These are phyloP conservation scores for Chytriomyces sp. DNA, from an alignment of 192 early-diverging fungal species.

Conservation along the genomic window DNA sequence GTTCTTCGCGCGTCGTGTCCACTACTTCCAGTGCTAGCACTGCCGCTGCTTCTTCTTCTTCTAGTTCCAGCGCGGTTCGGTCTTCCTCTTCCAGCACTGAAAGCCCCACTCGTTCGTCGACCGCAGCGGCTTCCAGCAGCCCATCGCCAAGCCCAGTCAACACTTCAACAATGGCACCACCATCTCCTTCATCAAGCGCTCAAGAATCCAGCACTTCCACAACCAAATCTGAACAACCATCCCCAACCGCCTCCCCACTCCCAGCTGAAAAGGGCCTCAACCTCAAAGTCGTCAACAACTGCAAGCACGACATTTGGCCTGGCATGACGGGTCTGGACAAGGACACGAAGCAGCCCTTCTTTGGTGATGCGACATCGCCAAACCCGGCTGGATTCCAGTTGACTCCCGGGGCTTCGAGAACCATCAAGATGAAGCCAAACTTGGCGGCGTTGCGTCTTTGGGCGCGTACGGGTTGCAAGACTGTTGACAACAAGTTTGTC, in stretches of 20 bases:
- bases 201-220: not conserved
- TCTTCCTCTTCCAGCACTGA: too few species aligned
- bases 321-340: not conserved
- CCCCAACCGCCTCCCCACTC: too few species aligned
- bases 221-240: not conserved
- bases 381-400: not conserved
- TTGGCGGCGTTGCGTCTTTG: not conserved
- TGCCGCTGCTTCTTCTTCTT: too few species aligned
- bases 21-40: too few species aligned
- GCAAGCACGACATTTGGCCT: not conserved
- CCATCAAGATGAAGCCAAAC: not conserved
- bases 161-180: not conserved
- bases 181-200: not conserved
- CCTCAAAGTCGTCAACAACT: constrained; percentile 4
- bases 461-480: not conserved
- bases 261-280: not conserved
- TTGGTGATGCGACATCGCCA: not conserved
- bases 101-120: too few species aligned
- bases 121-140: too few species aligned
- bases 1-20: too few species aligned
- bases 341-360: not conserved
- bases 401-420: not conserved
- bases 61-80: too few species aligned
- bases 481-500: not conserved
- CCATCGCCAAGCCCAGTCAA: too few species aligned